These are phyloP conservation scores for Boletus tylopilopsis DNA, from an alignment of 768 basidiomycete genomes.

Conservation along the genomic window DNA sequence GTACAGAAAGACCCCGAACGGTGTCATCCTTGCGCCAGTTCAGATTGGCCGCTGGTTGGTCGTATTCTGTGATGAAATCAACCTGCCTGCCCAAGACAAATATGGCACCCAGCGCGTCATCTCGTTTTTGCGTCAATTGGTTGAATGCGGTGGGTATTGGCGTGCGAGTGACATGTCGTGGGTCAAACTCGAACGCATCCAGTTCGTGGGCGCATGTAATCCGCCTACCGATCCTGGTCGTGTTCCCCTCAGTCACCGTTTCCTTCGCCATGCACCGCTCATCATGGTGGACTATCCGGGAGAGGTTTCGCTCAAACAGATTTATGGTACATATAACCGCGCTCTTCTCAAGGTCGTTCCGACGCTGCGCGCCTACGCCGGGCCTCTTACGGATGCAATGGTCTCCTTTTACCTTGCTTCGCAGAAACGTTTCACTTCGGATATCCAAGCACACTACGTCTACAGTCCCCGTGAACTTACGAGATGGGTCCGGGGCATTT, in stretches of 20 bases:
- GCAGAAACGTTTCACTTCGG: conserved; percentile 91
- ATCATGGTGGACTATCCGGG: conserved; percentile 99
- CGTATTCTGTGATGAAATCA: conserved; percentile 99
- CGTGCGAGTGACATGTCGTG: conserved; percentile 91
- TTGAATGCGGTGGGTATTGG: conserved; percentile 95
- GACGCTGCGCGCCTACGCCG: conserved; percentile 86
- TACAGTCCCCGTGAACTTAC: conserved; percentile 99
- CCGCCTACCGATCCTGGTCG: conserved; percentile 99
- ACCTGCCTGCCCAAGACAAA: conserved; percentile 93
- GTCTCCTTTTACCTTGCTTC: conserved; percentile 93
- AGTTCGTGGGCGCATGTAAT: conserved; percentile 99
- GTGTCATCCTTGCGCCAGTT: conserved; percentile 89
- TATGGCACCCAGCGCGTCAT: conserved; percentile 99
- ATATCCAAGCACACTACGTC: conserved; percentile 97
- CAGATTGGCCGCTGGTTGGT: conserved; percentile 98
- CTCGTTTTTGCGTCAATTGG: conserved; percentile 95
- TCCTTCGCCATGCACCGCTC: conserved; percentile 94
- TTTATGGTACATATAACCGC: conserved; percentile 97
- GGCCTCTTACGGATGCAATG: conserved; percentile 97
- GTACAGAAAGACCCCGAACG: conserved; percentile 96
- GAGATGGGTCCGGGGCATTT: conserved; percentile 95
- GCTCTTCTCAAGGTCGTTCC: conserved; percentile 95
- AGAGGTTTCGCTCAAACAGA: conserved; percentile 93
- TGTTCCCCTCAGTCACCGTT: conserved; percentile 95
- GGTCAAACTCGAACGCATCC: conserved; percentile 98